A percentile compares a stretch with the other conserved stretches of the same genome.
Evolutionary conservation across 257 asterid species (phyloP).

Genomic region (Lycium ferocissimum): DNA sequence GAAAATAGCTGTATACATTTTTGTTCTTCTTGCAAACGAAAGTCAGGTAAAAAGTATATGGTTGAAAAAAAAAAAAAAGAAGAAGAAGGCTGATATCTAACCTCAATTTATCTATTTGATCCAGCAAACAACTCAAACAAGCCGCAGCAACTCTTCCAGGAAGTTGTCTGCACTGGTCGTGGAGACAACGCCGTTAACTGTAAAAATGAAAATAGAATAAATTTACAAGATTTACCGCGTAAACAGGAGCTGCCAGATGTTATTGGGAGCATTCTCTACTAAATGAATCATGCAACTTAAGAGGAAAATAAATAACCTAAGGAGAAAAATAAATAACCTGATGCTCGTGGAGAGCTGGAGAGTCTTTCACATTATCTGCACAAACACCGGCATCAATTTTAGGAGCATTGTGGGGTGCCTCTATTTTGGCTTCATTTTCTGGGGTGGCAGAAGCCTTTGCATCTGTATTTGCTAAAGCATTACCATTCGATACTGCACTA

Average conservation of each 20-base stretch:
- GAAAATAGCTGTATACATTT: neutral
- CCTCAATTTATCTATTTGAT: constrained; percentile 50
- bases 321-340: constrained; percentile 47
- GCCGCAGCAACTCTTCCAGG: constrained; percentile 82
- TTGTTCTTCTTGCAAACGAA: neutral
- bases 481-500: constrained; percentile 11
- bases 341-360: constrained; percentile 40
- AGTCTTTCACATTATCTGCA: constrained; percentile 36
- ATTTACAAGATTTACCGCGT: neutral
- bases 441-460: constrained; percentile 27
- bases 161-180: constrained; percentile 52
- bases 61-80: neutral
- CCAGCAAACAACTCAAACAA: constrained; percentile 58
- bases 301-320: constrained; percentile 46
- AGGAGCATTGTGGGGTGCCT: constrained; percentile 31
- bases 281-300: constrained; percentile 16
- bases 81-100: constrained; percentile 20
- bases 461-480: constrained; percentile 30
- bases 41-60: neutral
- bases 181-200: constrained; percentile 52
- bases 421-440: constrained; percentile 37
- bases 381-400: constrained; percentile 24
- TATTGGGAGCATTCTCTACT: constrained; percentile 12
- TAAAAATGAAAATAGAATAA: constrained; percentile 28
- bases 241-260: constrained; percentile 19